phyloP scores from a whole-genome alignment of 2,329 filamentous ascomycete species.

The Aspergillus ibericus region DNA sequence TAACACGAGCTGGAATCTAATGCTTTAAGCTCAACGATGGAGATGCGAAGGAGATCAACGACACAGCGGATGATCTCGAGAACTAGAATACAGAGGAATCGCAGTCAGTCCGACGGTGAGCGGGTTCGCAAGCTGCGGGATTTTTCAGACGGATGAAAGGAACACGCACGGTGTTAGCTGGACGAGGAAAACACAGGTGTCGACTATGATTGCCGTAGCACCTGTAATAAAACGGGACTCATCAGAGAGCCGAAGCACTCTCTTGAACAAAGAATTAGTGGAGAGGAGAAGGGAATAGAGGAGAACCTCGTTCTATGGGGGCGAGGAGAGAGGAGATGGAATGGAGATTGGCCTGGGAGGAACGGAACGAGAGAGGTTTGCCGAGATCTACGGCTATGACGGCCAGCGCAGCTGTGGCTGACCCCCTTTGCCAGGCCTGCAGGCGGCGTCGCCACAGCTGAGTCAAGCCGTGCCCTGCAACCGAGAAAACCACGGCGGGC shows the following conservation, averaged over 20 bases:
- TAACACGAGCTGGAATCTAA: background rate
- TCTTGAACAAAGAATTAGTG: slow-evolving; percentile 18
- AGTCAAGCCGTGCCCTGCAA: background rate
- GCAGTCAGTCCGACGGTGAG: slow-evolving; percentile 8
- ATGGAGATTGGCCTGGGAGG: background rate
- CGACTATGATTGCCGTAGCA: slow-evolving; percentile 44
- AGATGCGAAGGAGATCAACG: background rate
- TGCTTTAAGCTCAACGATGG: background rate
- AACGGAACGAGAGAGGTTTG: slow-evolving; percentile 12
- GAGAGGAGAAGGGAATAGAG: slow-evolving; percentile 7
- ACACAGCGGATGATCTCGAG: slow-evolving; percentile 1
- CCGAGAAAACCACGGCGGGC: slow-evolving; percentile 5
- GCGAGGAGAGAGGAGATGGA: slow-evolving; percentile 11
- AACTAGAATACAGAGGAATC: background rate
- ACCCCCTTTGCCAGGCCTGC: no score
- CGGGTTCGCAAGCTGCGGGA: slow-evolving; percentile 15
- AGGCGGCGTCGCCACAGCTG: background rate
- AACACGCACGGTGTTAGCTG: slow-evolving; percentile 21
- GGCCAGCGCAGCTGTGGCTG: slow-evolving; percentile 21
- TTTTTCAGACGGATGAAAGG: slow-evolving; percentile 22
- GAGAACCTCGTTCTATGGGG: slow-evolving; percentile 1
- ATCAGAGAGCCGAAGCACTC: slow-evolving; percentile 42
- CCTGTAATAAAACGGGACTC: slow-evolving; percentile 39
- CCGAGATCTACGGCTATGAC: slow-evolving; percentile 30
- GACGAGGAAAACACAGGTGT: slow-evolving; percentile 35